A percentile compares a stretch with the other conserved stretches of the same genome.
Conservation (phyloP, 345 rosid genomes). For the Bruguiera gymnorhiza region DNA sequence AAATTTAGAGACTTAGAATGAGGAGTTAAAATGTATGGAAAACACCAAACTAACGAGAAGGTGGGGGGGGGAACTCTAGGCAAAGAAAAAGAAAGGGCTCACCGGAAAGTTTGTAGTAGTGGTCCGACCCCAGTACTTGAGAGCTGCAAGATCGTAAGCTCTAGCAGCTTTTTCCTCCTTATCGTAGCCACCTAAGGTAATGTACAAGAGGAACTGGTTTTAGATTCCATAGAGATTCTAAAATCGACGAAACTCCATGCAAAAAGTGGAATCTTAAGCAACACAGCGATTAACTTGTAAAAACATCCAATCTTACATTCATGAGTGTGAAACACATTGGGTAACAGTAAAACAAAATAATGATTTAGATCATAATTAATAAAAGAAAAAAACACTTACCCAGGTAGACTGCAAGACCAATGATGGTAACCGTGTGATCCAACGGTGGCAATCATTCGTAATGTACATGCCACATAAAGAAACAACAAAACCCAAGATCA, state of each 20-base stretch:
- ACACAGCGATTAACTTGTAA: conserved; percentile 16
- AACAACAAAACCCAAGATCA: conserved; percentile 29
- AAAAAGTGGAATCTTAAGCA: conserved; percentile 16
- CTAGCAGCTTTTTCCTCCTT: conserved; percentile 92
- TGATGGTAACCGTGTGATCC: conserved; percentile 38
- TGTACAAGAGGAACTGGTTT: neutral
- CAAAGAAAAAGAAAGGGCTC: conserved; percentile 14
- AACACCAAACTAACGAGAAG: neutral
- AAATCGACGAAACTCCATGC: conserved; percentile 10
- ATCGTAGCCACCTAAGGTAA: conserved; percentile 77
- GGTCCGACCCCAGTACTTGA: conserved; percentile 95
- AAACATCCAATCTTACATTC: conserved; percentile 15
- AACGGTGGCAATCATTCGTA: conserved; percentile 49
- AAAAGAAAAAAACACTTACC: conserved; percentile 44
- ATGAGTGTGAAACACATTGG: conserved; percentile 10
- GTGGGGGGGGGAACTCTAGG: neutral
- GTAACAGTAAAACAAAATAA: conserved; percentile 26
- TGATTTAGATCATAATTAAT: conserved; percentile 16
- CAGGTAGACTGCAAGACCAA: conserved; percentile 62
- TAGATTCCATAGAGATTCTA: conserved; percentile 18
- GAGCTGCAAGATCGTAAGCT: conserved; percentile 97
- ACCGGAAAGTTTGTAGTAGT: conserved; percentile 92
- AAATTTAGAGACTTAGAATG: neutral
- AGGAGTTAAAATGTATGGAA: neutral
- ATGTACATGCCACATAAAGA: conserved; percentile 40